These are phyloP conservation scores for Rhodotorula toruloides DNA, from an alignment of 768 basidiomycete species.

Conservation along the genomic window DNA sequence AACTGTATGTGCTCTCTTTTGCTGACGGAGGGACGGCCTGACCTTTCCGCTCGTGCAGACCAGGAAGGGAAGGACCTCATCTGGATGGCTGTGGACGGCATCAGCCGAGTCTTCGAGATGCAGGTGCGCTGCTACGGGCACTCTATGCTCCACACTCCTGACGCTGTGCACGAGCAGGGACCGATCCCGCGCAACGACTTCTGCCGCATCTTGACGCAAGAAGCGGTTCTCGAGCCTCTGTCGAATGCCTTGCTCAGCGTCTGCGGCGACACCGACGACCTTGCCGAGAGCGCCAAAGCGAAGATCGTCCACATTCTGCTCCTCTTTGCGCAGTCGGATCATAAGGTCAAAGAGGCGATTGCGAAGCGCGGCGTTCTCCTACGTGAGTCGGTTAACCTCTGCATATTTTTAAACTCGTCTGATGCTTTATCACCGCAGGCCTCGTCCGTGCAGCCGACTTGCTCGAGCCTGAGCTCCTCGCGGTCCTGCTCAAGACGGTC, in stretches of 20 bases:
- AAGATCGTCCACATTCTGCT: slow-evolving; percentile 83
- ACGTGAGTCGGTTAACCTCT: slow-evolving; percentile 55
- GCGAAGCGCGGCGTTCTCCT: slow-evolving; percentile 82
- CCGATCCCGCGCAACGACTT: slow-evolving; percentile 98
- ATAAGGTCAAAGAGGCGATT: slow-evolving; percentile 84
- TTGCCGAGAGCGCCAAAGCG: slow-evolving; percentile 64
- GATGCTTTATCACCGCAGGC: slow-evolving; percentile 52
- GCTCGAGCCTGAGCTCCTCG: slow-evolving; percentile 79
- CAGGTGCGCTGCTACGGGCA: slow-evolving; percentile 42
- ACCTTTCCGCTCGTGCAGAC: neutral
- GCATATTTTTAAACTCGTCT: neutral
- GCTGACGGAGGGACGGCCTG: neutral
- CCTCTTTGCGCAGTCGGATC: slow-evolving; percentile 91
- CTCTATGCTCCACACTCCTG: too few relatives aligned
- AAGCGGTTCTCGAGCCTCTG: slow-evolving; percentile 87
- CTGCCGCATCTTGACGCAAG: slow-evolving; percentile 94
- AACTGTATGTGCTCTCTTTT: slow-evolving; percentile 57
- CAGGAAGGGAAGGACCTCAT: slow-evolving; percentile 81
- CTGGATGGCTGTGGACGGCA: slow-evolving; percentile 86
- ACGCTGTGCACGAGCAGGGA: slow-evolving; percentile 56
- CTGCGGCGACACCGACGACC: slow-evolving; percentile 58
- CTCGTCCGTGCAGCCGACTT: slow-evolving; percentile 78
- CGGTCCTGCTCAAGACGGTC: slow-evolving; percentile 84
- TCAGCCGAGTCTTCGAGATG: slow-evolving; percentile 90
- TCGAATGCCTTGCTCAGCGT: slow-evolving; percentile 84